Evolutionary conservation across 2,329 filamentous ascomycete genomes (phyloP).

Genomic region (Hypoxylon sp.): DNA sequence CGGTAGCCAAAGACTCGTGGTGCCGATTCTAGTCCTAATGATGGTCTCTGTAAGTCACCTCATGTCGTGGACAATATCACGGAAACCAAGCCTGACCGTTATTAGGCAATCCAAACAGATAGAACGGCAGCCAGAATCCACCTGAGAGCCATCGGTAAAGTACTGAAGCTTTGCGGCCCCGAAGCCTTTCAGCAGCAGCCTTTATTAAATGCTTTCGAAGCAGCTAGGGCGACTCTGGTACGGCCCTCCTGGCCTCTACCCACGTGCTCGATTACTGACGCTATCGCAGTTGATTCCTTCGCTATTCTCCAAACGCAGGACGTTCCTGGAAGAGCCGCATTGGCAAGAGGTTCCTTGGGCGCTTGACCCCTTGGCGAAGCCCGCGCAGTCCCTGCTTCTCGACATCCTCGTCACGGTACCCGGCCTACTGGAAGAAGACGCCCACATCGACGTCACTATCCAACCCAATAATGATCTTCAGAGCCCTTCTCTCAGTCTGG

Average conservation of each 20-base stretch:
- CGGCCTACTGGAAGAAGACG: conserved; percentile 27
- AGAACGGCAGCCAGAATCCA: conserved; percentile 26
- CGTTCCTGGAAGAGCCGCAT: conserved; percentile 28
- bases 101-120: conserved; percentile 29
- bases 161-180: conserved; percentile 28
- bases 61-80: neutral
- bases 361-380: conserved; percentile 23
- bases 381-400: conserved; percentile 27
- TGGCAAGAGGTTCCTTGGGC: conserved; percentile 32
- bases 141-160: conserved; percentile 25
- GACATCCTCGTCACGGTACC: conserved; percentile 33
- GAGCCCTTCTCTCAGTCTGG: conserved; percentile 1
- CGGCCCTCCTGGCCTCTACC: neutral
- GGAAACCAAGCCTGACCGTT: neutral
- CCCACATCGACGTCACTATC: neutral
- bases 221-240: conserved; percentile 33
- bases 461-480: neutral
- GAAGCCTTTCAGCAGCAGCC: conserved; percentile 31
- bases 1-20: conserved; percentile 17
- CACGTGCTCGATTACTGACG: neutral
- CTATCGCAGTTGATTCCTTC: conserved; percentile 24
- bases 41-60: conserved; percentile 30
- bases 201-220: conserved; percentile 32
- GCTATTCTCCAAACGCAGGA: conserved; percentile 23
- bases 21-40: conserved; percentile 31